Evolutionary conservation across 441 rosid genomes (phyloP).

Genomic region (Jatropha multifida): DNA sequence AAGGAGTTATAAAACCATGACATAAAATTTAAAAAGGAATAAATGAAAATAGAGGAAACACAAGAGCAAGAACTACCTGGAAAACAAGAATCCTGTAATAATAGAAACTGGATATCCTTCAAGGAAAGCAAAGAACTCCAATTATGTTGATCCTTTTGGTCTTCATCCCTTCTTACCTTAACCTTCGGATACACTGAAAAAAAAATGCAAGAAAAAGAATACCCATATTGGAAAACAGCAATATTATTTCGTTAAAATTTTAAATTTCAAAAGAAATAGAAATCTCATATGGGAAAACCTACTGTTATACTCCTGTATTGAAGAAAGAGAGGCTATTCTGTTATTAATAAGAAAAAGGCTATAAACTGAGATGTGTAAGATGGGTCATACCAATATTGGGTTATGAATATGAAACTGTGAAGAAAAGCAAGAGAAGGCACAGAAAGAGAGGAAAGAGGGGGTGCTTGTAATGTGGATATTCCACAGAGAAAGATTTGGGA

Average conservation of each 20-base stretch:
- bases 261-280: not conserved
- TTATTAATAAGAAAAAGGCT: not conserved
- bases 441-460: not conserved
- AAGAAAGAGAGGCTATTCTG: not conserved
- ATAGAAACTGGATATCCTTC: slow-evolving; percentile 45
- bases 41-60: not conserved
- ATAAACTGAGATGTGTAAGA: not conserved
- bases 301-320: slow-evolving; percentile 11
- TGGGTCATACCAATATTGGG: not conserved
- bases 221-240: slow-evolving; percentile 1
- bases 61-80: slow-evolving; percentile 31
- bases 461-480: not conserved
- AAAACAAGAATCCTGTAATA: slow-evolving; percentile 43
- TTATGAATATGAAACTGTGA: not conserved
- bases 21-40: not conserved
- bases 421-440: not conserved
- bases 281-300: slow-evolving; percentile 9
- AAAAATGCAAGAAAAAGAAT: slow-evolving; percentile 2
- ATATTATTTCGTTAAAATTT: not conserved
- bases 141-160: slow-evolving; percentile 24
- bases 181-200: slow-evolving; percentile 59
- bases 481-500: not conserved
- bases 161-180: slow-evolving; percentile 41
- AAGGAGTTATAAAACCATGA: not conserved
- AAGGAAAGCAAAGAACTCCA: slow-evolving; percentile 40